Evolutionary conservation across 306 rosid species (phyloP).

Genomic region (Cicer judaicum): DNA sequence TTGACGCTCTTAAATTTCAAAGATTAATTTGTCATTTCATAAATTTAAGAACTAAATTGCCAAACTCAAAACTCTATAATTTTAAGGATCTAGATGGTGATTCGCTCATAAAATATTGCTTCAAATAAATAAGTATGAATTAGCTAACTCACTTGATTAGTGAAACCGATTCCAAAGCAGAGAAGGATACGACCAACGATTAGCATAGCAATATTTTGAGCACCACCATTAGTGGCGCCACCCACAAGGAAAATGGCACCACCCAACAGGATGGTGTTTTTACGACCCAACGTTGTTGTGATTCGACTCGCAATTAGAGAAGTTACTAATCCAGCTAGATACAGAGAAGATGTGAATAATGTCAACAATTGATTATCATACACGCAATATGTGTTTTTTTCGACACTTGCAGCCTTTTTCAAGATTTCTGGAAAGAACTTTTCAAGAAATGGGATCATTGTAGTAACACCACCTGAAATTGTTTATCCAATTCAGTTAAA

Average conservation of each 20-base stretch:
- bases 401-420: slow-evolving; percentile 47
- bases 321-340: slow-evolving; percentile 59
- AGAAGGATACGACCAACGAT: slow-evolving; percentile 70
- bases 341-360: slow-evolving; percentile 66
- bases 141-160: slow-evolving; percentile 60
- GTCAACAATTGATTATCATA: slow-evolving; percentile 72
- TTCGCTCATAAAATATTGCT: not conserved
- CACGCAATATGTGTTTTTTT: slow-evolving; percentile 60
- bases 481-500: not conserved
- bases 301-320: slow-evolving; percentile 64
- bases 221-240: slow-evolving; percentile 65
- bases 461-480: slow-evolving; percentile 66
- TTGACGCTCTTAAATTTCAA: not conserved
- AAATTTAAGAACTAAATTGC: too few relatives aligned
- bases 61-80: not conserved
- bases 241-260: slow-evolving; percentile 66
- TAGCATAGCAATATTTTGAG: slow-evolving; percentile 69
- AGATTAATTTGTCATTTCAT: not conserved
- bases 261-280: slow-evolving; percentile 63
- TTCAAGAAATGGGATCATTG: slow-evolving; percentile 61
- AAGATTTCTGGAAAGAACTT: slow-evolving; percentile 64
- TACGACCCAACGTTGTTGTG: slow-evolving; percentile 50
- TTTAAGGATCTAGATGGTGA: not conserved
- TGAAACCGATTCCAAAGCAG: slow-evolving; percentile 71
- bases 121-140: not conserved